Base-by-base conservation (phyloP, 768 basidiomycete species). In the Flagelloscypha sp. region DNA sequence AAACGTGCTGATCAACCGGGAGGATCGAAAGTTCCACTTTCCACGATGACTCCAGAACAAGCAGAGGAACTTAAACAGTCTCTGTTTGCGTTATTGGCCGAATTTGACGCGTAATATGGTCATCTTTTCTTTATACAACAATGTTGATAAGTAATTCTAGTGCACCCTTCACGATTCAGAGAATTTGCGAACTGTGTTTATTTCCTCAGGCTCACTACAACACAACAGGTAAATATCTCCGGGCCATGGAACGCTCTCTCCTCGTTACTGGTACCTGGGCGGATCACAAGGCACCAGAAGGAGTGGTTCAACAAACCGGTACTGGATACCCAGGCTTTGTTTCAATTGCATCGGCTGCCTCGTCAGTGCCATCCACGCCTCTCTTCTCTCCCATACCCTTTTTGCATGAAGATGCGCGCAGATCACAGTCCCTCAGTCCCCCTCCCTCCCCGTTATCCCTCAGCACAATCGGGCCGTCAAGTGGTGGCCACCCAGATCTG, bases 341-440 rank as follows among this genome's bases (percentile, higher is more conserved):
- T 29, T 55, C 69, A 12, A 56, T 70, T 15, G 63, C 66, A 25
- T 58, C 66, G 11, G 61, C 66, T 9, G 56, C 68, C 9, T 68
- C 71, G 37, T 74, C 76, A 19, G 66, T 66, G 27, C 84, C 87
- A 1, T 65, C 74, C 30, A 90, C 87, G 8, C 87, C 87, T 3
- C 63, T 90, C 35, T 90, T 89, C 58, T 85, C 84, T 3, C 87
- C 87, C 4, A 89, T 90, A 40, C 76, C 87, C 5, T 90, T 90
- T 68, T 61, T 88, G 17, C 86, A 89, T 48, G 76, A 80, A 33
- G 85, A 88, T 54, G 80, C 84, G 13, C 73, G 86, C 37, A 73
- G 83, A 35, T 84, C 84, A 24, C 77, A 76, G 49, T 86, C 83
- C 15, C 79, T 70, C 40, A 87, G 82, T 47, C 85, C 84, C 11